A percentile compares a stretch with the other conserved stretches of the same genome.
phyloP scores from a whole-genome alignment of 768 basidiomycete genomes.

The Boletus huronensis region DNA sequence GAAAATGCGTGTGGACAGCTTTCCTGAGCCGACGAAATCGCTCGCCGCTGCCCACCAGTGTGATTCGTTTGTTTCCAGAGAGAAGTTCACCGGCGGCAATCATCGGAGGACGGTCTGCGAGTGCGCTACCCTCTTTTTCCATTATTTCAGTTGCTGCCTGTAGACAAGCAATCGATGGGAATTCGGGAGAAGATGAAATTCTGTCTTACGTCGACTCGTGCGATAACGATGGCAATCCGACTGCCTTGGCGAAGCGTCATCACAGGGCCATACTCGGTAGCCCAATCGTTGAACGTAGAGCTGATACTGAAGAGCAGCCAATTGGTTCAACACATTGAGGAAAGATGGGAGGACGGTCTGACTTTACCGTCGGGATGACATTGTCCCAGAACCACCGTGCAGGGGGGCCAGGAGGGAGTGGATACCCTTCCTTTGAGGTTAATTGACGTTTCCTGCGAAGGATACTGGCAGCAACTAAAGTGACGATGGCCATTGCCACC shows the following conservation, averaged over 20 bases:
- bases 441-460: not conserved
- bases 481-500: not conserved
- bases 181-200: not conserved
- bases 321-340: not conserved
- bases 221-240: constrained; percentile 15
- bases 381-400: constrained; percentile 4
- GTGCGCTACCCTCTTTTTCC: constrained; percentile 54
- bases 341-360: not conserved
- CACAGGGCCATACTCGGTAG: constrained; percentile 55
- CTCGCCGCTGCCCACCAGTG: constrained; percentile 48
- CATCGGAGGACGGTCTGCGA: constrained; percentile 48
- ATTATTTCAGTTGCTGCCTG: constrained; percentile 57
- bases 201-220: constrained; percentile 15
- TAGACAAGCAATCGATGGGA: not conserved
- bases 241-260: constrained; percentile 50
- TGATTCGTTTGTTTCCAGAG: constrained; percentile 51
- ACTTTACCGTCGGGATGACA: constrained; percentile 10
- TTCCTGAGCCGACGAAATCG: constrained; percentile 53
- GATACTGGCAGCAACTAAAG: not conserved
- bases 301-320: constrained; percentile 9
- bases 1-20: constrained; percentile 52
- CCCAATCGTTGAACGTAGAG: constrained; percentile 46
- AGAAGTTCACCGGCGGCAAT: constrained; percentile 55
- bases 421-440: constrained; percentile 3
- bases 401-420: constrained; percentile 20